Evolutionary conservation across 164 flowering plant species (phyloP), one percentile per base, ranked within the genome.

Genomic region (Liquidambar formosana): DNA sequence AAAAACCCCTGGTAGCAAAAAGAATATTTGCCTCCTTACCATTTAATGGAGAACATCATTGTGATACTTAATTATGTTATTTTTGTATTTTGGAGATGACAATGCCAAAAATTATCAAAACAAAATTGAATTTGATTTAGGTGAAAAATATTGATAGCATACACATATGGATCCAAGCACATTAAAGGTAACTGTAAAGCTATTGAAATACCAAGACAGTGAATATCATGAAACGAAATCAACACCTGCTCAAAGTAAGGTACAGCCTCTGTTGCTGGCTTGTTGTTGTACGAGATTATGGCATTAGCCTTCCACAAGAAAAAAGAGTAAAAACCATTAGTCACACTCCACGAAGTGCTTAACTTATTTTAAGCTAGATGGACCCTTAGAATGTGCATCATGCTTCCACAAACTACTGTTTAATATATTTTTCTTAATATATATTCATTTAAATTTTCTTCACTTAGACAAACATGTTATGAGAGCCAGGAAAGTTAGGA

Each of bases 191-290:
- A 62, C 1, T 18, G 16, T 43, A 23, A 61, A 33, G 45, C 46
- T 22, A 49, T 45, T 14, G 10, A 41, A 54, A n/a, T 41, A 10
- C 11, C 2, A 8, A 67, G 23, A 38, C n/a, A 28, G 16, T 18
- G 43, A 33, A 52, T 26, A 45, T 22, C 4, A 45, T 38, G 43
- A 33, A 61, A 33, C 18, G 68, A 64, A 64, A 1, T 1, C 10
- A 26, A 66, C 74, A 95, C 99, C 96, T 91, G 97, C 79, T 95
- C 97, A 82, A 95, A 95, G 80, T 92, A 92, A 19, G 97, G 99
- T 22, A 95, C 99, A 58, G 99, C 99, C 81, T 92, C 99, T 21
- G 96, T 66, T 65, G 96, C 99, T 70, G 97, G 86, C 78, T 84
- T 85, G 82, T 95, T 95, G 92, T 91, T 95, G 90, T 78, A 95